phyloP scores from a whole-genome alignment of 768 basidiomycete genomes.

The Termitomyces sp. region DNA sequence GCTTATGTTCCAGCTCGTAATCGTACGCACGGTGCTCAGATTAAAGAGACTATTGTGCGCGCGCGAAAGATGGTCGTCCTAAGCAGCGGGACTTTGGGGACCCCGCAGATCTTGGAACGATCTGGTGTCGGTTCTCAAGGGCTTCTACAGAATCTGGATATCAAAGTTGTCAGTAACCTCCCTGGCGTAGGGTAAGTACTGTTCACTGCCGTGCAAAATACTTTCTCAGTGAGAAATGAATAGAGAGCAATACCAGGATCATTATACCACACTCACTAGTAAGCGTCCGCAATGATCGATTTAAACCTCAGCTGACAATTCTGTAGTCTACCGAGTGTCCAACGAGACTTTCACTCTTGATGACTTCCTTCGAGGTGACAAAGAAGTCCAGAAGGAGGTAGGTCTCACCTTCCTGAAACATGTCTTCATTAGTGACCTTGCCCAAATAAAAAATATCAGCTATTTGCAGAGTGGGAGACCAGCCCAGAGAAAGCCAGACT shows the following conservation, averaged over 20 bases:
- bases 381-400: slow-evolving; percentile 52
- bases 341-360: slow-evolving; percentile 59
- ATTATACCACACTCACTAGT: slow-evolving; percentile 66
- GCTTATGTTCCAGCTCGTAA: slow-evolving; percentile 63
- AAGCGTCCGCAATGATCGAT: slow-evolving; percentile 12
- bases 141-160: slow-evolving; percentile 48
- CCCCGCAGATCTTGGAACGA: slow-evolving; percentile 68
- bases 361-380: slow-evolving; percentile 66
- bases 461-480: slow-evolving; percentile 60
- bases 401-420: not conserved
- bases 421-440: not conserved
- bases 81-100: slow-evolving; percentile 62
- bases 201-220: not conserved
- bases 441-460: slow-evolving; percentile 19
- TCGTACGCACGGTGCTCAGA: slow-evolving; percentile 42
- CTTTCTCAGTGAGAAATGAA: not conserved
- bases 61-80: slow-evolving; percentile 65
- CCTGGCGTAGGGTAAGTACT: slow-evolving; percentile 58
- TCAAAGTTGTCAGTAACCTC: slow-evolving; percentile 63
- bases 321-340: slow-evolving; percentile 58
- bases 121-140: slow-evolving; percentile 58
- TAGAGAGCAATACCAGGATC: slow-evolving; percentile 69
- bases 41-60: slow-evolving; percentile 58
- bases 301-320: not conserved
- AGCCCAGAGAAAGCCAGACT: slow-evolving; percentile 64